phyloP scores from a whole-genome alignment of 2,329 filamentous ascomycete species.

The Diaporthe eres region DNA sequence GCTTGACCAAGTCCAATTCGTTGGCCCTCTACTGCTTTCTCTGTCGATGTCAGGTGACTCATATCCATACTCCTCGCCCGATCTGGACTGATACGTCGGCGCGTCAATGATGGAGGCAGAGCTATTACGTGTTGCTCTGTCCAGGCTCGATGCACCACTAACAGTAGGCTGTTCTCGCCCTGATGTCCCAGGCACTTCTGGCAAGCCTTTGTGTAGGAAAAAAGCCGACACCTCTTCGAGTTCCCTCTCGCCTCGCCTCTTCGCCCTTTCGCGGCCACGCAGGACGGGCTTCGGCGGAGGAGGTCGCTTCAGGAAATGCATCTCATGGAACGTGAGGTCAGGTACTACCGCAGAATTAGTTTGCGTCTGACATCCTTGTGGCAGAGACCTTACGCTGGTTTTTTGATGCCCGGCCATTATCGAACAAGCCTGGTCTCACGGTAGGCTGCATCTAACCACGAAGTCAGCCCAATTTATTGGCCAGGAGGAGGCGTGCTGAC shows the following conservation, averaged over 20 bases:
- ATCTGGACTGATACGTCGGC: not conserved
- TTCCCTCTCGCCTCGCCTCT: constrained; percentile 50
- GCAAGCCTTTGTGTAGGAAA: constrained; percentile 46
- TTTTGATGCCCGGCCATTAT: constrained; percentile 53
- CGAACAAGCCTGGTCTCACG: constrained; percentile 59
- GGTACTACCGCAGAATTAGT: constrained; percentile 55
- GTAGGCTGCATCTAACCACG: constrained; percentile 53
- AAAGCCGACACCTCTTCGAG: constrained; percentile 55
- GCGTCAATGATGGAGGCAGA: not conserved
- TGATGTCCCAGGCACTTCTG: constrained; percentile 35
- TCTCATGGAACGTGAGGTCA: constrained; percentile 67
- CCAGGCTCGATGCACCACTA: constrained; percentile 27
- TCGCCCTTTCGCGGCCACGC: constrained; percentile 44
- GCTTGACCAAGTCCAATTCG: constrained; percentile 46
- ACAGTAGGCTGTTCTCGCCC: constrained; percentile 23
- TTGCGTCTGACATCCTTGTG: not conserved
- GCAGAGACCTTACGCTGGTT: constrained; percentile 4
- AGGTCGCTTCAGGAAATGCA: constrained; percentile 58
- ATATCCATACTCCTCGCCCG: not conserved
- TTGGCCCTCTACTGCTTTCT: constrained; percentile 39
- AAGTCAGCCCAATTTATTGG: constrained; percentile 9
- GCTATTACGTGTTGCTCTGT: not conserved
- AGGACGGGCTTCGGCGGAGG: constrained; percentile 41
- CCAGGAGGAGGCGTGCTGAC: constrained; percentile 53
- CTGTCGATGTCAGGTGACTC: not conserved